Percentiles rank a stretch among this genome's conserved stretches.
Conservation (phyloP, 2,329 filamentous ascomycete species). For the Stagonosporopsis cucurbitacearum region DNA sequence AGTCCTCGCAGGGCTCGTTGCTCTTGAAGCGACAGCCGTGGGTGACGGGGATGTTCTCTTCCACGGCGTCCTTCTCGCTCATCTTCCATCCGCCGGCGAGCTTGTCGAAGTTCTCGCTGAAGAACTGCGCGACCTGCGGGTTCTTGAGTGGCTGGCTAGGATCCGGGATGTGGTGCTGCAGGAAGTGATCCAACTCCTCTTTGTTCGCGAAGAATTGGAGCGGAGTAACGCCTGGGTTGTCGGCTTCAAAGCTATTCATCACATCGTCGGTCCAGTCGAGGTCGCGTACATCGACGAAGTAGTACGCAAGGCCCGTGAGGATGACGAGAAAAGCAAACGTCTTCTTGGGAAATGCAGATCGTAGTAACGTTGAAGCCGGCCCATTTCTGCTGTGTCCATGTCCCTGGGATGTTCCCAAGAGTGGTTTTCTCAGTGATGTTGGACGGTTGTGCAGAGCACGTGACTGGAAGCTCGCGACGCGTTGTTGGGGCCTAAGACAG, state of each 20-base stretch:
- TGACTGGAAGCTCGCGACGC: slow-evolving; percentile 13
- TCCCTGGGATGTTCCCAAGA: neutral
- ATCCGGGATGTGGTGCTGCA: slow-evolving; percentile 36
- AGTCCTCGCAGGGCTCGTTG: slow-evolving; percentile 45
- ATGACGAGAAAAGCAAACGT: slow-evolving; percentile 35
- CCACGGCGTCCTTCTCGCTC: slow-evolving; percentile 31
- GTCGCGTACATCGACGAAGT: slow-evolving; percentile 28
- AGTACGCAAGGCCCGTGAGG: slow-evolving; percentile 33
- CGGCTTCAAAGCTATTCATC: slow-evolving; percentile 23
- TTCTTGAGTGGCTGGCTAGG: slow-evolving; percentile 25
- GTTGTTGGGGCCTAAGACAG: neutral
- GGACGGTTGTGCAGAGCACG: slow-evolving; percentile 5
- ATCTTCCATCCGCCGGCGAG: slow-evolving; percentile 39
- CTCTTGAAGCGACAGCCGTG: slow-evolving; percentile 41
- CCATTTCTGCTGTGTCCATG: neutral
- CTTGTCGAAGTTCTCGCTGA: slow-evolving; percentile 37
- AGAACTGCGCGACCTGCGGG: slow-evolving; percentile 26
- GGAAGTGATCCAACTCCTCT: slow-evolving; percentile 37
- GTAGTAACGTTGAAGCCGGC: slow-evolving; percentile 11
- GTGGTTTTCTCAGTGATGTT: neutral
- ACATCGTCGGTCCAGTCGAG: slow-evolving; percentile 33
- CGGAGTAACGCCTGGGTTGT: slow-evolving; percentile 25
- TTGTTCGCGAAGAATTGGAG: slow-evolving; percentile 37
- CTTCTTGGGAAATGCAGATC: slow-evolving; percentile 44
- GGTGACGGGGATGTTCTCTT: slow-evolving; percentile 39